Evolutionary conservation across 495 filamentous ascomycete genomes (phyloP), one percentile per base, ranked within the genome.

Genomic region (Baudoinia panamericana): DNA sequence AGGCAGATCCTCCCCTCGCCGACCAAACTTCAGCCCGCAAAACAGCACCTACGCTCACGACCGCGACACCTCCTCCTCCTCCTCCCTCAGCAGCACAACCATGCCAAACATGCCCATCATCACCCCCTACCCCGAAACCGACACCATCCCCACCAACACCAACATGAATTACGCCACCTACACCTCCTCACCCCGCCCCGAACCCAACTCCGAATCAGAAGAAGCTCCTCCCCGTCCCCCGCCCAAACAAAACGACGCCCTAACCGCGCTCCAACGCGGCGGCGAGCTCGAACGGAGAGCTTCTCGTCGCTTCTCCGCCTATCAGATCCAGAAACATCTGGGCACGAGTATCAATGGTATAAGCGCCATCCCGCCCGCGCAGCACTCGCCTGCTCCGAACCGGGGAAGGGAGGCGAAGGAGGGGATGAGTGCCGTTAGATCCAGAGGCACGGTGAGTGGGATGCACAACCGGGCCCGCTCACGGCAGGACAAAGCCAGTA

Each of bases 241-340:
- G 31, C 78, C 80, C 17, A 81, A 83, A 49, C 76, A 87, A 49
- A 80, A 92, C 54, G 88, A 93, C 65, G 90, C 90, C 7, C 66
- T 97, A 35, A 84, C 82, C 27, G 86, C 86, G 30, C 60, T 97
- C 45, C 92, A 96, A 57, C 69, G 83, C 56, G 85, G 86, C 38
- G 84, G 86, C 4, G 84, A 93, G 42, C 64, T 96, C n/a, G 88
- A 96, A 54, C 72, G 90, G 49, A 73, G 90, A 50, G 92, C 90
- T 8, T 96, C 92, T 3, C 70, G 87, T 51, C 67, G 90, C 50
- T 96, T 95, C 55, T 95, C 87, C 22, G 78, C 80, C 28, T 97
- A 96, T 61, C 92, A 96, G 51, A 87, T 96, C 32, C 82, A 83
- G 17, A 95, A 93, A 51, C 84, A 93, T 44, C 69, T 95, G 3